Evolutionary conservation across 2,329 filamentous ascomycete genomes (phyloP).

Genomic region (Podosphaera fusca): DNA sequence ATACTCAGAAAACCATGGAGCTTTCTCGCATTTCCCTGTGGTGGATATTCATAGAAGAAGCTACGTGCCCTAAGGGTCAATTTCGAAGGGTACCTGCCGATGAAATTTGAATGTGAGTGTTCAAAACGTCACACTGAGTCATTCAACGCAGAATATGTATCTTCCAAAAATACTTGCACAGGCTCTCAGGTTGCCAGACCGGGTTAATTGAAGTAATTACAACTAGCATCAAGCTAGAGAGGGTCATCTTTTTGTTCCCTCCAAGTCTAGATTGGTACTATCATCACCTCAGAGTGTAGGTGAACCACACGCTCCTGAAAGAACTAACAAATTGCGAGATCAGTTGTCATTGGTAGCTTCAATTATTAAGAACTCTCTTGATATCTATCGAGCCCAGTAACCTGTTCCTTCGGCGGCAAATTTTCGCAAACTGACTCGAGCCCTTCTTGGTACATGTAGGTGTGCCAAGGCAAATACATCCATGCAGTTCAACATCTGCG

Average conservation of each 20-base stretch:
- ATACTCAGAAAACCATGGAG: too few relatives aligned
- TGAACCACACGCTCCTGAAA: neutral
- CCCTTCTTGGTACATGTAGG: neutral
- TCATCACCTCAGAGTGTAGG: neutral
- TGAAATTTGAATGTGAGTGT: neutral
- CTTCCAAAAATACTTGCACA: neutral
- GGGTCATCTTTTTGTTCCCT: neutral
- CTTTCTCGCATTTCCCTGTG: too few relatives aligned
- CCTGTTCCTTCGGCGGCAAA: neutral
- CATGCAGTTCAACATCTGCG: neutral
- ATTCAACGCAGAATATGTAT: neutral
- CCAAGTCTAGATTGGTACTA: neutral
- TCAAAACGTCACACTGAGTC: neutral
- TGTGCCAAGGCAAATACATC: neutral
- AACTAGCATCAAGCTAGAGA: too few relatives aligned
- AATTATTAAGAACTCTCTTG: neutral
- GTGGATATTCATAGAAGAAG: too few relatives aligned
- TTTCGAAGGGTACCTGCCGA: neutral
- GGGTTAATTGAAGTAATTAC: too few relatives aligned
- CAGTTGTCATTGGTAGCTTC: neutral
- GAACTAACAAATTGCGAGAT: neutral
- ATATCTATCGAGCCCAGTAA: neutral
- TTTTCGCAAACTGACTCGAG: neutral
- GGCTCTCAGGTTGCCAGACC: neutral
- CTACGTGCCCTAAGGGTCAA: neutral